Conservation (phyloP, 2,329 filamentous ascomycete species). For the Tolypocladium sp. region DNA sequence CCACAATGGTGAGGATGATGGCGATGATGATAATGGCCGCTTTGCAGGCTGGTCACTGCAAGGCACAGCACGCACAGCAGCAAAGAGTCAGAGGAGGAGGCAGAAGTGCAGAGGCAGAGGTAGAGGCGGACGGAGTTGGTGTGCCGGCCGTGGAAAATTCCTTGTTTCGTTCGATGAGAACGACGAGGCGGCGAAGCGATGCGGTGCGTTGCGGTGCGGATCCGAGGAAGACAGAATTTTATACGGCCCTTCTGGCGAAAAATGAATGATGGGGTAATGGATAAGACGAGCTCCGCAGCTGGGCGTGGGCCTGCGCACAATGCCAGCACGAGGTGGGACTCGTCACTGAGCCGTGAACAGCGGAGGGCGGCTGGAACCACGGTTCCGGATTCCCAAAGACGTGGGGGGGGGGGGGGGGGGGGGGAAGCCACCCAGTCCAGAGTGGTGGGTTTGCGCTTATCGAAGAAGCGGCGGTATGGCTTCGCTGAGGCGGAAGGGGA, state of each 20-base stretch:
- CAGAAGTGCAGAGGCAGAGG: background rate
- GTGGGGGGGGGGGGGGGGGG: background rate
- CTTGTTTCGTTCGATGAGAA: background rate
- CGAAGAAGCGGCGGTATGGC: conserved; percentile 17
- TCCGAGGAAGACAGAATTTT: conserved; percentile 20
- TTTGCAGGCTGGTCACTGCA: background rate
- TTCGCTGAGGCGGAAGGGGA: conserved; percentile 7
- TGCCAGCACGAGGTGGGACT: conserved; percentile 5
- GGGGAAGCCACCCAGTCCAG: conserved; percentile 4
- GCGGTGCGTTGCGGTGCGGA: conserved; percentile 2
- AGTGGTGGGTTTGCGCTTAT: conserved; percentile 10
- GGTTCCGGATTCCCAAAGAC: conserved; percentile 3
- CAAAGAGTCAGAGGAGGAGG: background rate
- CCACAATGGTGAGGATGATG: background rate
- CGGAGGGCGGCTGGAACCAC: conserved; percentile 3
- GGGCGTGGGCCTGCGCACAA: conserved; percentile 3
- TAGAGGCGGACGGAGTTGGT: background rate
- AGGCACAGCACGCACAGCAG: background rate
- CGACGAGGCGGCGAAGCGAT: background rate
- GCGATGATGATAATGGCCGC: background rate
- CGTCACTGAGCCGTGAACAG: conserved; percentile 3
- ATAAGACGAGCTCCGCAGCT: conserved; percentile 14
- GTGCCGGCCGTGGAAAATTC: background rate
- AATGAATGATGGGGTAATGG: conserved; percentile 19
- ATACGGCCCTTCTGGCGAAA: conserved; percentile 10